A percentile compares a stretch with the other conserved stretches of the same genome.
Evolutionary conservation across 768 basidiomycete genomes (phyloP).

Genomic region (Dendrothele bispora): DNA sequence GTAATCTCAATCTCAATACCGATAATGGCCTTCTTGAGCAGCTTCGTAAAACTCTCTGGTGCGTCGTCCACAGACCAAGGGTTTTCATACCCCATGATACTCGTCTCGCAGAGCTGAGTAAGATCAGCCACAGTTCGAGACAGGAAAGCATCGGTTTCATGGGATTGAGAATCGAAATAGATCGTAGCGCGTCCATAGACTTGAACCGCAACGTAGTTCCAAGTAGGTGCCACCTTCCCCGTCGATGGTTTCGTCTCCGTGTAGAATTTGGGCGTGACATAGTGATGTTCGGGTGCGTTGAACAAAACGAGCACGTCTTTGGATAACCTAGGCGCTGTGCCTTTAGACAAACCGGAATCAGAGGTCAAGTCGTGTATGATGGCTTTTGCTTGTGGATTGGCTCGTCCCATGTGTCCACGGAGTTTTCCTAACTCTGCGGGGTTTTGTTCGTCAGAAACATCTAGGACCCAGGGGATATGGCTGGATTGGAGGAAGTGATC

Average conservation of each 20-base stretch:
- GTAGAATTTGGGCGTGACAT: conserved; percentile 27
- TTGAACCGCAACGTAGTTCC: conserved; percentile 27
- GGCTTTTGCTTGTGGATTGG: conserved; percentile 24
- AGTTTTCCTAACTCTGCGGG: conserved; percentile 13
- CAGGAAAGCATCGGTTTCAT: conserved; percentile 14
- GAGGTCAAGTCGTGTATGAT: conserved; percentile 14
- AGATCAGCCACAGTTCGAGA: conserved; percentile 11
- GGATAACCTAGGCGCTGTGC: neutral
- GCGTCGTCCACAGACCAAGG: conserved; percentile 22
- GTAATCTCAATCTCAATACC: conserved; percentile 23
- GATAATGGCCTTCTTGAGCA: conserved; percentile 26
- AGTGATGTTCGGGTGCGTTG: conserved; percentile 21
- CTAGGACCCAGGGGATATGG: conserved; percentile 36
- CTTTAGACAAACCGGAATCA: neutral
- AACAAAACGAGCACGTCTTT: conserved; percentile 19
- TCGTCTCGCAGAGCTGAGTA: conserved; percentile 11
- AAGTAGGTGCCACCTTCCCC: conserved; percentile 26
- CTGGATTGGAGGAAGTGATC: conserved; percentile 24
- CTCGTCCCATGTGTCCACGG: conserved; percentile 24
- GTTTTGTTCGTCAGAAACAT: conserved; percentile 10
- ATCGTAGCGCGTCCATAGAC: conserved; percentile 21
- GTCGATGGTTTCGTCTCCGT: conserved; percentile 24
- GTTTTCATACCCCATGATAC: conserved; percentile 12
- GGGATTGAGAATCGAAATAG: conserved; percentile 13
- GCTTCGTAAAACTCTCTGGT: conserved; percentile 15